These are phyloP conservation scores for Gyromitra esculenta DNA, from an alignment of 2,329 filamentous ascomycete genomes.

Conservation along the genomic window DNA sequence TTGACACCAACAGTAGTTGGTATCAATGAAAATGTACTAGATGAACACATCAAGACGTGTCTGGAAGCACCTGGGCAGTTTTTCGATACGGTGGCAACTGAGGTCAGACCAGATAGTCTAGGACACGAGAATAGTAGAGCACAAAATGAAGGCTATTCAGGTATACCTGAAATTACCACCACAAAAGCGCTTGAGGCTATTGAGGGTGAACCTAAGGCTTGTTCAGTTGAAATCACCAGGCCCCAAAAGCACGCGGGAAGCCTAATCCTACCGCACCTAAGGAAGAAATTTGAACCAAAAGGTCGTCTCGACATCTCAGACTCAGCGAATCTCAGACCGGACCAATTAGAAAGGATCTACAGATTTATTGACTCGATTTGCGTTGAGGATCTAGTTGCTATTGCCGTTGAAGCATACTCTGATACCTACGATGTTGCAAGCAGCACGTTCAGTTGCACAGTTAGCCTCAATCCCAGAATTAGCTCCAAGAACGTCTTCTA, in stretches of 20 bases:
- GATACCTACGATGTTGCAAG: background rate
- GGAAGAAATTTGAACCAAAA: constrained; percentile 4
- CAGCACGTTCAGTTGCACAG: background rate
- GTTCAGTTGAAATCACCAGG: background rate
- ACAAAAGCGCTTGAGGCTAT: background rate
- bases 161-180: too few species aligned
- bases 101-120: background rate
- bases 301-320: constrained; percentile 2
- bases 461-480: constrained; percentile 20
- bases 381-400: background rate
- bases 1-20: too few species aligned
- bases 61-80: background rate
- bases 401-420: constrained; percentile 14
- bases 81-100: background rate
- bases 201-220: background rate
- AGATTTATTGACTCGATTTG: constrained; percentile 20
- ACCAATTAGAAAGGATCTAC: background rate
- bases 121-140: background rate
- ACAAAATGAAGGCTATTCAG: background rate
- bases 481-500: constrained; percentile 36
- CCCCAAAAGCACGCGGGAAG: background rate
- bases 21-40: background rate
- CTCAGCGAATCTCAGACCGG: constrained; percentile 9
- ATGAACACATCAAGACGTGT: background rate
- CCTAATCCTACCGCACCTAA: constrained; percentile 18